A percentile compares a stretch with the other conserved stretches of the same genome.
Conservation (phyloP, 73 alveolate genomes). For the Strombidium stylifer region DNA sequence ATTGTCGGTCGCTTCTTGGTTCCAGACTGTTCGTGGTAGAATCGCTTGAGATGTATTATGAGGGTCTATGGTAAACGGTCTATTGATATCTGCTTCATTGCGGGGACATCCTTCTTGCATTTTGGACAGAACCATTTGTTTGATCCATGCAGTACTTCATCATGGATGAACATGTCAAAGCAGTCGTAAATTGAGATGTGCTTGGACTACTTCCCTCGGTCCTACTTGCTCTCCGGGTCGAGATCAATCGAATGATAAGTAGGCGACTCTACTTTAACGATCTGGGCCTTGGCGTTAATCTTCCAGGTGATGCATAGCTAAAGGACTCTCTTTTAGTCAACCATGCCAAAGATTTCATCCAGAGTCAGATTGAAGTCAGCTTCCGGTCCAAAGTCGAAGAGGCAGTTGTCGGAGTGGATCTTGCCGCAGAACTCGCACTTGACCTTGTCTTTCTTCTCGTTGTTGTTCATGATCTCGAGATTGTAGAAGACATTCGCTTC, state of each 20-base stretch:
- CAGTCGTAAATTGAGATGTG: no score
- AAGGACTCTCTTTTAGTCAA: no score
- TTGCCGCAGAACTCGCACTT: background rate
- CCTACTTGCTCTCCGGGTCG: no score
- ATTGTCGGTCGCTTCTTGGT: no score
- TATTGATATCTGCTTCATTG: constrained; percentile 64
- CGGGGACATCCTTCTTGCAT: constrained; percentile 66
- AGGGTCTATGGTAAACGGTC: constrained; percentile 64
- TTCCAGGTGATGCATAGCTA: no score
- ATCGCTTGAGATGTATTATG: constrained; percentile 70
- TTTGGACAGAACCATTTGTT: constrained; percentile 76
- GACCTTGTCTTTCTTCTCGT: background rate
- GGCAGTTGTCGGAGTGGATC: background rate
- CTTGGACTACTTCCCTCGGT: no score
- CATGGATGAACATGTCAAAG: constrained; percentile 69
- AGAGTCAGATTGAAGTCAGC: background rate
- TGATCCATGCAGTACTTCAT: constrained; percentile 62
- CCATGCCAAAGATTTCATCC: no score
- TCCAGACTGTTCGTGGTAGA: constrained; percentile 40
- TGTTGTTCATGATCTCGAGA: background rate
- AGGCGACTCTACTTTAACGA: no score
- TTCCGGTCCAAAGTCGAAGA: background rate
- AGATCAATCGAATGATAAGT: no score
- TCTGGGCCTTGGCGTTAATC: no score
- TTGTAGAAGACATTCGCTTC: background rate